phyloP scores from a whole-genome alignment of 1,284 basidiomycete genomes.

The Inonotus hispidus region DNA sequence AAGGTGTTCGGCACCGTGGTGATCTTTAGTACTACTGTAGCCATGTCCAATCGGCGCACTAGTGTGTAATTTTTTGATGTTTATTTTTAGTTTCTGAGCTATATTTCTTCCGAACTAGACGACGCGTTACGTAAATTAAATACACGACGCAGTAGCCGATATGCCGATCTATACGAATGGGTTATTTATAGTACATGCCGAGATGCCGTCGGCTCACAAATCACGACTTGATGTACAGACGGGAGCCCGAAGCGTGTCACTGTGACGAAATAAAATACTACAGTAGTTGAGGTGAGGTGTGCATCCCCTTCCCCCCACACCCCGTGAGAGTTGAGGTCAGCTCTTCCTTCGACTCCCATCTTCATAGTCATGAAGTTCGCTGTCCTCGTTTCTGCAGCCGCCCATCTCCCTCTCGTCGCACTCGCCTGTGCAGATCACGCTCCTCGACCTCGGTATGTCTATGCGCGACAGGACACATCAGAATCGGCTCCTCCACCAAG shows the following conservation, averaged over 20 bases:
- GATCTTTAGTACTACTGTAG: background rate
- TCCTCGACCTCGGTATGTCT: conserved; percentile 12
- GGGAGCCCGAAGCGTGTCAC: background rate
- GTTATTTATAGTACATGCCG: background rate
- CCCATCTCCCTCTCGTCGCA: conserved; percentile 30
- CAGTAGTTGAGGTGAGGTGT: background rate
- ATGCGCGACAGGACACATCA: conserved; percentile 26
- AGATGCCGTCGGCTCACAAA: background rate
- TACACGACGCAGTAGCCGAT: background rate
- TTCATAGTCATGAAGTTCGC: conserved; percentile 22
- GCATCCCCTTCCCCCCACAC: background rate
- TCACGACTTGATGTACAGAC: no score
- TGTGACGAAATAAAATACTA: background rate
- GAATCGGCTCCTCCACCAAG: background rate
- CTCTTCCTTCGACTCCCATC: conserved; percentile 2
- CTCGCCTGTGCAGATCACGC: conserved; percentile 25
- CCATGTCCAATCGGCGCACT: background rate
- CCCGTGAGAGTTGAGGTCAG: background rate
- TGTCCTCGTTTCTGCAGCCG: conserved; percentile 23
- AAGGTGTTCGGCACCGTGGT: no score
- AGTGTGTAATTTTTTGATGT: background rate
- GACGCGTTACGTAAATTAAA: background rate
- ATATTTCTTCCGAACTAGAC: background rate
- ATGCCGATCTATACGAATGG: background rate
- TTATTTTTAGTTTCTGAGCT: background rate